Conservation (phyloP, 768 basidiomycete genomes). For the Paxillus ammoniavirescens region DNA sequence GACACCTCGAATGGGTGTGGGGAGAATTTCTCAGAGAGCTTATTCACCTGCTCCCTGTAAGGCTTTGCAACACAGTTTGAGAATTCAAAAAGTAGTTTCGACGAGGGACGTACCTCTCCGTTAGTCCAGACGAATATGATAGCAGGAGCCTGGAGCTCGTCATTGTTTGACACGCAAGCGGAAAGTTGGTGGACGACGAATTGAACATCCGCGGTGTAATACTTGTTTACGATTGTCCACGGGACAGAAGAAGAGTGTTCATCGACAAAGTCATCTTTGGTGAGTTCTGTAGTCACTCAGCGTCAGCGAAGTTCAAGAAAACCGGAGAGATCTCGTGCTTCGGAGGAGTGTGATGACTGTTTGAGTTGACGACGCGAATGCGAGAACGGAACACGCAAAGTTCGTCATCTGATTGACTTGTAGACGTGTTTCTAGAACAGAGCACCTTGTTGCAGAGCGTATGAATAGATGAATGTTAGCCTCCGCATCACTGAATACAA, state of each 20-base stretch:
- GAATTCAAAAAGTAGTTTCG: background rate
- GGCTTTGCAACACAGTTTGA: slow-evolving; percentile 37
- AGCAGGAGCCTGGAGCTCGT: slow-evolving; percentile 52
- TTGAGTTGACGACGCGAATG: slow-evolving; percentile 20
- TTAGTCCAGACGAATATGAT: slow-evolving; percentile 69
- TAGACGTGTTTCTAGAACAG: background rate
- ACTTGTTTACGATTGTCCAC: slow-evolving; percentile 79
- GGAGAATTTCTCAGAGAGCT: slow-evolving; percentile 46
- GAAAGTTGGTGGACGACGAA: slow-evolving; percentile 54
- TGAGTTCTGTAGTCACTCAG: slow-evolving; percentile 19
- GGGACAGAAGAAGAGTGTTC: slow-evolving; percentile 38
- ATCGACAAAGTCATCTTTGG: slow-evolving; percentile 14
- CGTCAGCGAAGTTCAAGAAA: slow-evolving; percentile 14
- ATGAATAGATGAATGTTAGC: too few relatives aligned
- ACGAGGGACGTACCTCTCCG: slow-evolving; percentile 53
- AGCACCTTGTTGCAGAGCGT: slow-evolving; percentile 13
- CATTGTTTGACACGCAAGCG: slow-evolving; percentile 40
- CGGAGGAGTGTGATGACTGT: slow-evolving; percentile 21
- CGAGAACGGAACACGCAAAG: slow-evolving; percentile 26
- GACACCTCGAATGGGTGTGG: slow-evolving; percentile 67
- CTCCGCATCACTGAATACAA: too few relatives aligned
- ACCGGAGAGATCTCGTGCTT: slow-evolving; percentile 15
- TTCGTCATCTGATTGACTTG: slow-evolving; percentile 3
- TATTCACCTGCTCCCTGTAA: slow-evolving; percentile 55
- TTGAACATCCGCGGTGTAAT: slow-evolving; percentile 76